These are phyloP conservation scores for Colletotrichum tropicicola DNA, from an alignment of 2,329 filamentous ascomycete genomes.

Conservation along the genomic window DNA sequence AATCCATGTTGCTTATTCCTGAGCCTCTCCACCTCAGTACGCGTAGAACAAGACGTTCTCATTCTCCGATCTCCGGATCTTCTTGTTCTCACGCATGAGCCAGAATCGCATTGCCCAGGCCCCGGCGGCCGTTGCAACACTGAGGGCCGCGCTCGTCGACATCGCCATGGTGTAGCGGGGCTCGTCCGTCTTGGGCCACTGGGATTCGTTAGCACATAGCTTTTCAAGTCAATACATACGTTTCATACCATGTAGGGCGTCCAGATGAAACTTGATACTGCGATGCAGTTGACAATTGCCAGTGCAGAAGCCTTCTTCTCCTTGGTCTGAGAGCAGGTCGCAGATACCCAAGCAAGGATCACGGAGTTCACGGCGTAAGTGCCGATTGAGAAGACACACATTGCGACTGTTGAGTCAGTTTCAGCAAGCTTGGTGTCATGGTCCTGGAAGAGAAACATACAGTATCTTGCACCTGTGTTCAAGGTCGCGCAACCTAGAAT, in stretches of 20 bases:
- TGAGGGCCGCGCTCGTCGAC: conserved; percentile 33
- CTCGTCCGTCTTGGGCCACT: conserved; percentile 42
- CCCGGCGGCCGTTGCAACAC: conserved; percentile 22
- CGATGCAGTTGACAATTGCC: conserved; percentile 39
- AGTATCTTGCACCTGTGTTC: conserved; percentile 37
- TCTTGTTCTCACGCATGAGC: conserved; percentile 34
- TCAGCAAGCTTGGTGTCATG: background rate
- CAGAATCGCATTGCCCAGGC: conserved; percentile 32
- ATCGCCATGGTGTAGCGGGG: conserved; percentile 40
- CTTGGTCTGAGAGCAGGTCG: conserved; percentile 47
- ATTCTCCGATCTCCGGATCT: conserved; percentile 32
- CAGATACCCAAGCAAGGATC: conserved; percentile 46
- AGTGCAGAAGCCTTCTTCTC: conserved; percentile 49
- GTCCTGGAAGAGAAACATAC: background rate
- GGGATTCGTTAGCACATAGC: background rate
- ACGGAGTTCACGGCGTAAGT: conserved; percentile 45
- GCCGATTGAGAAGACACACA: conserved; percentile 39
- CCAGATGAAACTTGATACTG: conserved; percentile 32
- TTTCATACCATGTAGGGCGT: conserved; percentile 25
- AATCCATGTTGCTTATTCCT: no score
- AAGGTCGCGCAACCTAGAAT: conserved; percentile 39
- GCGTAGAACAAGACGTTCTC: conserved; percentile 28
- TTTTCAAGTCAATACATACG: background rate
- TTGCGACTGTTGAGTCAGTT: conserved; percentile 30
- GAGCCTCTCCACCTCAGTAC: background rate